A percentile compares a stretch with the other conserved stretches of the same genome.
phyloP scores from a whole-genome alignment of 768 basidiomycete species.

The Phanerochaete carnosa region DNA sequence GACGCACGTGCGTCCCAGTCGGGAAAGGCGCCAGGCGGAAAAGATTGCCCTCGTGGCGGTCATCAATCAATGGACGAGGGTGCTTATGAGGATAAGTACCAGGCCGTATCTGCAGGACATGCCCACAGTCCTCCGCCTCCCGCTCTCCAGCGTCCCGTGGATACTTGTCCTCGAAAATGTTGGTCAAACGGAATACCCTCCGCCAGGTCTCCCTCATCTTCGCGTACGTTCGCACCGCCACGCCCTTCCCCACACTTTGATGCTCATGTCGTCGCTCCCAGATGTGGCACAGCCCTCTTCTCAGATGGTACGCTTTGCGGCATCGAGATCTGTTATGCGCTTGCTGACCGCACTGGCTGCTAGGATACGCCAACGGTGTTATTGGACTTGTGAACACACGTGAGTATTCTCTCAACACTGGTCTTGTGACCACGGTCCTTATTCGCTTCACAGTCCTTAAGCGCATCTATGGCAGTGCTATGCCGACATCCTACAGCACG shows the following conservation, averaged over 20 bases:
- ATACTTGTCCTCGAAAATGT: constrained; percentile 6
- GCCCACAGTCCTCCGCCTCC: background rate
- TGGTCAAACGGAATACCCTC: constrained; percentile 17
- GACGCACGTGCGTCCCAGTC: constrained; percentile 1
- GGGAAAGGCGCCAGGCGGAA: background rate
- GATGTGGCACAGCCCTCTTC: constrained; percentile 85
- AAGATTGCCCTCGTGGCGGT: background rate
- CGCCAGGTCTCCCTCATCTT: constrained; percentile 78
- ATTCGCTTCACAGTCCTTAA: constrained; percentile 49
- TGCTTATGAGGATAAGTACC: background rate
- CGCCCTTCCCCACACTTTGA: background rate
- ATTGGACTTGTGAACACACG: constrained; percentile 65
- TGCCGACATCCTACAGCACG: constrained; percentile 53
- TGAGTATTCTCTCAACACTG: background rate
- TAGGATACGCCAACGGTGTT: constrained; percentile 79
- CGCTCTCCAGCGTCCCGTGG: background rate
- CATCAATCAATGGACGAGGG: background rate
- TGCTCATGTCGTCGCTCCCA: constrained; percentile 23
- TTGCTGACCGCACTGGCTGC: background rate
- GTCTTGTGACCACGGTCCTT: background rate
- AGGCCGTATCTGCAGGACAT: background rate
- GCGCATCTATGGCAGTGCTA: constrained; percentile 61
- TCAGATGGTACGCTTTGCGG: constrained; percentile 59
- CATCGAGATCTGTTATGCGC: background rate
- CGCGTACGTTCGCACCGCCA: constrained; percentile 48